A percentile compares a stretch with the other conserved stretches of the same genome.
phyloP scores from a whole-genome alignment of 768 basidiomycete species.

The Mycena olivaceomarginata region DNA sequence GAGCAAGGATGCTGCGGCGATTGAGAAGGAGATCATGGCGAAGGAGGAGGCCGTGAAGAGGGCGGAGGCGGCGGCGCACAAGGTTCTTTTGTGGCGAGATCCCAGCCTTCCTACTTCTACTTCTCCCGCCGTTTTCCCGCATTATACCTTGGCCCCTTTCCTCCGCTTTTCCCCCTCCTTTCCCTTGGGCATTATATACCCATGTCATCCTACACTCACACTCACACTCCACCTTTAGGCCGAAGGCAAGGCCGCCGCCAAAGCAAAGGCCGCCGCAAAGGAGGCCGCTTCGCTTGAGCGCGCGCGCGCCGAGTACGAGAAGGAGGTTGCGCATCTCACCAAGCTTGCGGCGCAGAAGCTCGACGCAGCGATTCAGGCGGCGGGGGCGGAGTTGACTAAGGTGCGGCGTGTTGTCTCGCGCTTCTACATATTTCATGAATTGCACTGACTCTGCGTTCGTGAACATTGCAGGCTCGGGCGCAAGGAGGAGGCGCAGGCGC shows the following conservation, averaged over 20 bases:
- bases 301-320: constrained; percentile 36
- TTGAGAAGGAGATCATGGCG: constrained; percentile 39
- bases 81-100: neutral
- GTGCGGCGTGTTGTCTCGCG: neutral
- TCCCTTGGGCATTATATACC: neutral
- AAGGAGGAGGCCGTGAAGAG: constrained; percentile 27
- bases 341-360: constrained; percentile 37
- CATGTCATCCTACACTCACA: neutral
- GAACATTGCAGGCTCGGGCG: constrained; percentile 29
- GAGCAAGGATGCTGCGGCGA: constrained; percentile 23
- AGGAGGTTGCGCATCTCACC: constrained; percentile 32
- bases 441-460: neutral
- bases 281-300: constrained; percentile 25
- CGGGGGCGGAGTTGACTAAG: constrained; percentile 32
- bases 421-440: too few relatives aligned
- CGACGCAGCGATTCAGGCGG: constrained; percentile 35
- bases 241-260: constrained; percentile 34
- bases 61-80: constrained; percentile 25
- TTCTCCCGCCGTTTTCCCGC: too few relatives aligned
- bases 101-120: neutral
- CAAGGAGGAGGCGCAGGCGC: constrained; percentile 27
- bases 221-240: constrained; percentile 1
- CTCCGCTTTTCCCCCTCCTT: too few relatives aligned
- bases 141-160: too few relatives aligned
- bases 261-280: constrained; percentile 32